Evolutionary conservation across 176 grass and related monocot genomes (phyloP), one percentile per base, ranked within the genome.

Genomic region (Zoysia pacifica): DNA sequence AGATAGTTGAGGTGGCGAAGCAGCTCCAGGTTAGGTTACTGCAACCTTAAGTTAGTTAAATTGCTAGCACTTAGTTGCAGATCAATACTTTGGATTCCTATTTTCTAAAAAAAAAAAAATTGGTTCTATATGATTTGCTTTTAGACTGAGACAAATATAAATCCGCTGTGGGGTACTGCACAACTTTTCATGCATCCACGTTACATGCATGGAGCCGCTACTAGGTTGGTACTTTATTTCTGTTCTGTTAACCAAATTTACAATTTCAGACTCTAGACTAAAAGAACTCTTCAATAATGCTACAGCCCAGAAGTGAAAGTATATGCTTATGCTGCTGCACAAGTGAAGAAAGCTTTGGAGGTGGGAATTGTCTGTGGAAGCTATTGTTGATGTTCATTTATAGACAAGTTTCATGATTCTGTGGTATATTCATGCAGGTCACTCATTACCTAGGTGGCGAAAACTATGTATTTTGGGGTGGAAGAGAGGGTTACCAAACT

Each of bases 401-500:
- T 54, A 44, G 9, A 16, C 58, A 70, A 62, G 20, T 77, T 83
- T 65, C 20, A 62, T 79, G 48, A 85, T 82, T 78, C 28, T 9
- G 18, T 16, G 60, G 61, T 56, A 50, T 77, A 36, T 49, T 59
- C 72, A 89, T 39, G 39, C 68, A 95, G 92, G 90, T 93, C 44
- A 98, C 96, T 64, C 90, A 98, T 81, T 98, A 94, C 68, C 84
- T 95, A 48, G 92, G 96, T 14, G 96, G 92, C 62, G 96, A 99
- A 89, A 99, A 99, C 77, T 95, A 98, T 77, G 90, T 99, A 60
- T 99, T 95, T 46, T 98, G 96, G 95, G 96, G 92, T 79, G 96
- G 96, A 40, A 87, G 92, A 76, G 96, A 99, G 79, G 92, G 92
- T 42, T 99, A 99, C 69, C 96, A 95, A 78, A 91, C 96, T 82